Conservation (phyloP, 2,329 filamentous ascomycete species). For the Phyllosticta citriasiana region DNA sequence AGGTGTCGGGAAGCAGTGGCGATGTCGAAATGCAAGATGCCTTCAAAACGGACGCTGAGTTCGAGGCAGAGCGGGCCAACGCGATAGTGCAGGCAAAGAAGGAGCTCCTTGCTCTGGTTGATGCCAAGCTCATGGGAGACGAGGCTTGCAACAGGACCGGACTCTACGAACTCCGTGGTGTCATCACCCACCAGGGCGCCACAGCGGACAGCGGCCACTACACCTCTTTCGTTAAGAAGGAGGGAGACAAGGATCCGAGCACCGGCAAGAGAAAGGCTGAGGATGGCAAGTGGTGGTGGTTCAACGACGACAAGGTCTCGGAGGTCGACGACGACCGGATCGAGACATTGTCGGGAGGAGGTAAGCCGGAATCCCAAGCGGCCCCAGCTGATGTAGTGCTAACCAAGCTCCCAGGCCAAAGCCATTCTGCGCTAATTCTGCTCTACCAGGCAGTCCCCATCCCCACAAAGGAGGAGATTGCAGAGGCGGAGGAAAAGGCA, state of each 20-base stretch:
- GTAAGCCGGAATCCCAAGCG: conserved; percentile 35
- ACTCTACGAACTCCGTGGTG: conserved; percentile 84
- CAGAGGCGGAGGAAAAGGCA: background rate
- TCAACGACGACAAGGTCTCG: conserved; percentile 95
- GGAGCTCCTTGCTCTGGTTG: conserved; percentile 70
- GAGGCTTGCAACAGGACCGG: conserved; percentile 85
- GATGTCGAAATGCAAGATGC: conserved; percentile 63
- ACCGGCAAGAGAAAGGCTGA: conserved; percentile 71
- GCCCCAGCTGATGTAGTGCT: conserved; percentile 8
- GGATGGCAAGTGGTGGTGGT: conserved; percentile 99
- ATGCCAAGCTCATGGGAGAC: conserved; percentile 63
- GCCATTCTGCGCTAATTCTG: conserved; percentile 71
- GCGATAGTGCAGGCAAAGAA: conserved; percentile 74
- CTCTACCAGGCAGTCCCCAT: conserved; percentile 63
- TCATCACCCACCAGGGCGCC: conserved; percentile 93
- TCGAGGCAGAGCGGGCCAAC: conserved; percentile 74
- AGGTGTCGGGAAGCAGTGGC: conserved; percentile 43
- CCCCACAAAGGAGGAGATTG: conserved; percentile 7
- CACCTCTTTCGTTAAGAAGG: conserved; percentile 95
- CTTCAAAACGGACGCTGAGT: conserved; percentile 89
- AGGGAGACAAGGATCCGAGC: conserved; percentile 58
- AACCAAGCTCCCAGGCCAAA: conserved; percentile 45
- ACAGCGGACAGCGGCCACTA: conserved; percentile 97
- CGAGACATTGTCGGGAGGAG: conserved; percentile 77
- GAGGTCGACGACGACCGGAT: conserved; percentile 91